phyloP scores from a whole-genome alignment of 2,329 filamentous ascomycete species.

The Verticillium isaacii region DNA sequence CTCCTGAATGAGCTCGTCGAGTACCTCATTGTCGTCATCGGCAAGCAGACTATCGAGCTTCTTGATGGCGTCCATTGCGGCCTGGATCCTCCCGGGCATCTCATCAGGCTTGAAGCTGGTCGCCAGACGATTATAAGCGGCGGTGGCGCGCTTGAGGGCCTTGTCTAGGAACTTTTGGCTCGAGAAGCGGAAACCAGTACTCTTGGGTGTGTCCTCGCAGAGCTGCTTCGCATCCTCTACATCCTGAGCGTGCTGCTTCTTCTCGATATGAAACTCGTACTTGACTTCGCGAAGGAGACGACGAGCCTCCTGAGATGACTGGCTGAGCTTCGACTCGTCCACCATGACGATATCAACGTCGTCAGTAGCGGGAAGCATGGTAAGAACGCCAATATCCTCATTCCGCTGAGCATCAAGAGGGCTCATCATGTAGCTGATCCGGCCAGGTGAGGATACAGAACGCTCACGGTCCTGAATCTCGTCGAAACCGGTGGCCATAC shows the following conservation, averaged over 20 bases:
- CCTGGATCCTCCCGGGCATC: neutral
- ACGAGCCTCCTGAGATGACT: neutral
- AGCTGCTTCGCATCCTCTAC: neutral
- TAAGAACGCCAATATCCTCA: neutral
- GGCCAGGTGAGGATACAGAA: neutral
- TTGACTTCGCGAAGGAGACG: neutral
- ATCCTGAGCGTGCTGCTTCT: neutral
- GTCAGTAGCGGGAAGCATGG: neutral
- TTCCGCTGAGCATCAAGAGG: neutral
- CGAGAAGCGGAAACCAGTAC: neutral
- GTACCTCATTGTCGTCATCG: neutral
- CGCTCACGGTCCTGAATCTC: neutral
- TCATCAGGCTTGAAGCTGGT: neutral
- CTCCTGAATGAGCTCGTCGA: neutral
- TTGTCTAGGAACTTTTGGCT: neutral
- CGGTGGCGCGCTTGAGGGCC: neutral
- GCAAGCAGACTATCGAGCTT: neutral
- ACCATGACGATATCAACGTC: neutral
- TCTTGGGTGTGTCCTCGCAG: neutral
- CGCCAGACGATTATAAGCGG: neutral
- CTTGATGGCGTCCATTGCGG: neutral
- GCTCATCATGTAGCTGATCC: neutral
- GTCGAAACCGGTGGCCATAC: neutral
- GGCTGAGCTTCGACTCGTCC: neutral
- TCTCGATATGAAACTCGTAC: neutral